Conservation (phyloP, 1,139 yeast genomes). For the Chernovozyma sophiae-reginae region DNA sequence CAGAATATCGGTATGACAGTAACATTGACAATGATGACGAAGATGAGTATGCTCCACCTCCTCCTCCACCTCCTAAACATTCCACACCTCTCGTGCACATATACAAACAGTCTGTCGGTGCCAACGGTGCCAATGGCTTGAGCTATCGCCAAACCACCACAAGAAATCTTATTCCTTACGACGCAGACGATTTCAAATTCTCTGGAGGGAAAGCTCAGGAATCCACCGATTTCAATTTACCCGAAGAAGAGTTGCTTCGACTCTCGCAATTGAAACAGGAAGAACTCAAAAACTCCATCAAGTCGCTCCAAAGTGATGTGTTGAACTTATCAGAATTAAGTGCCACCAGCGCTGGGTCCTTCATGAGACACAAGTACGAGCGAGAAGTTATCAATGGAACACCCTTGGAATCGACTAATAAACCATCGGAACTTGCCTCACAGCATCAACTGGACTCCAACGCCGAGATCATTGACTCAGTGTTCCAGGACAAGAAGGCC, state of each 20-base stretch:
- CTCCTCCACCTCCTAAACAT: constrained; percentile 53
- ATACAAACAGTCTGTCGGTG: neutral
- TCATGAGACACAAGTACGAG: constrained; percentile 64
- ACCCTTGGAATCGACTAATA: neutral
- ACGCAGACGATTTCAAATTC: constrained; percentile 36
- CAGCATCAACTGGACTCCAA: constrained; percentile 7
- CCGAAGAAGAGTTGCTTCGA: constrained; percentile 28
- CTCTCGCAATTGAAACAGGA: constrained; percentile 33
- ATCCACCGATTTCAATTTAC: neutral
- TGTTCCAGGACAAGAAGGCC: constrained; percentile 44
- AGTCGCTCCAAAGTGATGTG: constrained; percentile 46
- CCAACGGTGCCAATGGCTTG: neutral
- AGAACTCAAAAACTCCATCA: constrained; percentile 39
- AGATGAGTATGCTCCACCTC: constrained; percentile 20
- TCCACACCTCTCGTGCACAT: constrained; percentile 10
- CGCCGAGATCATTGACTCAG: constrained; percentile 33
- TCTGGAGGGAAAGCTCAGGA: constrained; percentile 14
- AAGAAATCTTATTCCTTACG: constrained; percentile 21
- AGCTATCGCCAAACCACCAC: neutral
- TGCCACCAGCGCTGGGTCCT: constrained; percentile 88
- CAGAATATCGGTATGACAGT: neutral
- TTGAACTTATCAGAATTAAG: constrained; percentile 61
- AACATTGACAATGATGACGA: constrained; percentile 8
- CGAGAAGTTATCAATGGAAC: constrained; percentile 19
- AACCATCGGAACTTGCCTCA: neutral